A percentile compares a stretch with the other conserved stretches of the same genome.
Conservation (phyloP, 768 basidiomycete species). For the Ramaria sp. region DNA sequence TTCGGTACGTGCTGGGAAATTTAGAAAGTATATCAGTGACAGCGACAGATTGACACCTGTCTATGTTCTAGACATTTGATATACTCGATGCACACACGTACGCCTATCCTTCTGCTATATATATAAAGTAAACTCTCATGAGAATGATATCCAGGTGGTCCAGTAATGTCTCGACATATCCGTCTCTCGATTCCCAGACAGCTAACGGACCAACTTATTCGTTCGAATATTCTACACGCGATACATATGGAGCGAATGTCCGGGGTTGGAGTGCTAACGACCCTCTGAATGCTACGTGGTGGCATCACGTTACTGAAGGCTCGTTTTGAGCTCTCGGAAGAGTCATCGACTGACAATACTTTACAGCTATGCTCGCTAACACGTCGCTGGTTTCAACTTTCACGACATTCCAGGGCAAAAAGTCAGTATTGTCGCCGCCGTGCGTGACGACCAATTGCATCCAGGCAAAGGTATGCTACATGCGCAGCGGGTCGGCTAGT, state of each 20-base stretch:
- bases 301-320: constrained; percentile 74
- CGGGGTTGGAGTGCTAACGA: constrained; percentile 49
- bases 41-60: neutral
- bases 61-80: constrained; percentile 51
- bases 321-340: constrained; percentile 19
- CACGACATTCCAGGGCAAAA: constrained; percentile 64
- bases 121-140: neutral
- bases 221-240: constrained; percentile 63
- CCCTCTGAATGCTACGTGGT: constrained; percentile 75
- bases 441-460: constrained; percentile 49
- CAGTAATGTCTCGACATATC: constrained; percentile 48
- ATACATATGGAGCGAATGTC: constrained; percentile 50
- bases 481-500: constrained; percentile 60
- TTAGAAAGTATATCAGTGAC: neutral
- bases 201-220: constrained; percentile 49
- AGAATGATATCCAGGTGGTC: constrained; percentile 38
- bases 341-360: constrained; percentile 33
- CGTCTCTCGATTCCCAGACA: constrained; percentile 45
- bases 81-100: constrained; percentile 71
- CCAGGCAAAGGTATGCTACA: constrained; percentile 66
- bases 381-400: constrained; percentile 52
- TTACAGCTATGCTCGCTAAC: constrained; percentile 23
- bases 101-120: constrained; percentile 16
- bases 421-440: constrained; percentile 38
- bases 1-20: constrained; percentile 31